Base-by-base conservation (phyloP, 2,329 filamentous ascomycete species). In the Graphiopsis chlorocephala region DNA sequence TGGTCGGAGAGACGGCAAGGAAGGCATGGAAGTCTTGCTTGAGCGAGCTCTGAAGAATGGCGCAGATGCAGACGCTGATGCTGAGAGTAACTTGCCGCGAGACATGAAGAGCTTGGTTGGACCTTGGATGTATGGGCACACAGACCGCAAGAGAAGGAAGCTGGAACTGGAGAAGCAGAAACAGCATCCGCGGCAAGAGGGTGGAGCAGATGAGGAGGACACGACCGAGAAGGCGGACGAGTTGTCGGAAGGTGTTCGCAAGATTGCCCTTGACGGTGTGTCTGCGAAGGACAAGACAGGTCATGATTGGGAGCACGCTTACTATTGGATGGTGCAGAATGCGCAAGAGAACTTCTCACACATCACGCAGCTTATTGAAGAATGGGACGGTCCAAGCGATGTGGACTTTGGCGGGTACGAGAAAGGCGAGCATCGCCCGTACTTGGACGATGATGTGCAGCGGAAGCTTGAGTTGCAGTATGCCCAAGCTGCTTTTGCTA, bases 301-400 rank as follows among this genome's bases (percentile, higher is more conserved):
- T 75, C 84, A 80, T 48, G 89, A 87, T 8, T 93, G 90, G 90
- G 87, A 91, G 67, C 82, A 85, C 67, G 81, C 89, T 4, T 86
- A 90, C 61, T 80, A 84, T 63, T 93, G 90, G 90, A 81, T 94
- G 45, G 80, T 84, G 15, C 73, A 78, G 2, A 85, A 87, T 66
- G 87, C 90, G 0, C 79, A 81, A 4, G 80, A 80, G 23, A 84
- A 86, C 17, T 90, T 91, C 83, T 79, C 76, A 28, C 79, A 87
- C n/a, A 84, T 86, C n/a, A 81, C 88, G 33, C 81, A 82, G 57
- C 87, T 85, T 8, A 79, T 93, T 35, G 84, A 88, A 66, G 85
- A 90, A 68, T 94, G 90, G 90, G 86, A 89, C 70, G 91, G 90
- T 0, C 89, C 90, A 0, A 80, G 80, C 7, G 90, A 93, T 72